Percentiles rank a stretch among this genome's conserved stretches.
These are phyloP conservation scores for Ensete ventricosum DNA, from an alignment of 176 grass and related monocot species.

Conservation along the genomic window DNA sequence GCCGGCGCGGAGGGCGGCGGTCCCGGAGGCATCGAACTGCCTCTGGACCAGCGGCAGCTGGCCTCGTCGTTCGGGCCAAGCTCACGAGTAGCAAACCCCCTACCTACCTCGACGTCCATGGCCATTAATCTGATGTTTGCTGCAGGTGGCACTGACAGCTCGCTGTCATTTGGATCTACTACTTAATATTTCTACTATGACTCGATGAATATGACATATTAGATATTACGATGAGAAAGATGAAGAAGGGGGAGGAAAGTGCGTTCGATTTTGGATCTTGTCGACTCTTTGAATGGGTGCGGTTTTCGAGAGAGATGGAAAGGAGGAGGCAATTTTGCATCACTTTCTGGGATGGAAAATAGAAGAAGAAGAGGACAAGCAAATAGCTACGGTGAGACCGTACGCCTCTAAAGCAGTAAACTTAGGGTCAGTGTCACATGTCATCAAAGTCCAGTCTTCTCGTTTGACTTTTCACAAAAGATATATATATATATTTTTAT, in stretches of 20 bases:
- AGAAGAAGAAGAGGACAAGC: background rate
- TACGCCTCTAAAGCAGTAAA: background rate
- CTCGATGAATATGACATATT: too few relatives aligned
- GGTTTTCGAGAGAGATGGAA: background rate
- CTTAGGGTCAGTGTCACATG: background rate
- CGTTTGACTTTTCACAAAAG: background rate
- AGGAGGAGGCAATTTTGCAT: background rate
- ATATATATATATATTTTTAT: too few relatives aligned
- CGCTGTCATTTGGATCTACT: too few relatives aligned
- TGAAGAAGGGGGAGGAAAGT: too few relatives aligned
- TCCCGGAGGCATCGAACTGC: conserved; percentile 4
- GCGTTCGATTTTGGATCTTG: too few relatives aligned
- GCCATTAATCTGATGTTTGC: too few relatives aligned
- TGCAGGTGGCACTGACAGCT: too few relatives aligned
- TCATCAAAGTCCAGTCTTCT: background rate
- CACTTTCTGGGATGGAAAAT: background rate
- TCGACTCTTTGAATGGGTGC: too few relatives aligned
- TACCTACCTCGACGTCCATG: too few relatives aligned
- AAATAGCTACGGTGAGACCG: background rate
- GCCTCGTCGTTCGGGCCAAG: background rate
- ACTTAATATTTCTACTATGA: too few relatives aligned
- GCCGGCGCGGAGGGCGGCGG: conserved; percentile 43
- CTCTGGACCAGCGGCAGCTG: background rate
- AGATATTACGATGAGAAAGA: too few relatives aligned
- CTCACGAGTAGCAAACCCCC: too few relatives aligned